phyloP scores from a whole-genome alignment of 768 basidiomycete genomes.

The Leccinum truebloodii region DNA sequence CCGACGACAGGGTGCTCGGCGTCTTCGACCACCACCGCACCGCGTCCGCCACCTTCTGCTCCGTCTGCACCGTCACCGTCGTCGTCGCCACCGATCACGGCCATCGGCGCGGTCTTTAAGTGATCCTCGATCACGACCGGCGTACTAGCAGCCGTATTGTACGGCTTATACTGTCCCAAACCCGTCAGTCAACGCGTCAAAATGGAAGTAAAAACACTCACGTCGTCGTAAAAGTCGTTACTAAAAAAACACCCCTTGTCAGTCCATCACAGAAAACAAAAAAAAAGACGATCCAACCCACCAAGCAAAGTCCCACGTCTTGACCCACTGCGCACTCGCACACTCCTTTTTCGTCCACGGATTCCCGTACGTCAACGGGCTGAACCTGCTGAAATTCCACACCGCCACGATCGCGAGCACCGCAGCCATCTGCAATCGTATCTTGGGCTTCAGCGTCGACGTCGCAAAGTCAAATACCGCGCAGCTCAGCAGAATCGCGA shows the following conservation, averaged over 20 bases:
- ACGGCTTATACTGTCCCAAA: constrained; percentile 41
- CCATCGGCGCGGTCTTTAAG: constrained; percentile 37
- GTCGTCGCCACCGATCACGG: constrained; percentile 50
- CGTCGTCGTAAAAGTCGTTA: constrained; percentile 67
- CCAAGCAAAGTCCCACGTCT: constrained; percentile 97
- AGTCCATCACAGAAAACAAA: neutral
- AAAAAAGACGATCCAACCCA: constrained; percentile 29
- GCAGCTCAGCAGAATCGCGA: constrained; percentile 78
- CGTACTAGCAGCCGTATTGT: constrained; percentile 29
- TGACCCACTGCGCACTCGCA: constrained; percentile 76
- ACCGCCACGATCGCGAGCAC: constrained; percentile 71
- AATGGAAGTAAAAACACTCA: constrained; percentile 36
- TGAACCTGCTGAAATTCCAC: constrained; percentile 78
- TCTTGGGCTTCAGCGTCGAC: constrained; percentile 68
- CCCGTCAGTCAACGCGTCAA: neutral
- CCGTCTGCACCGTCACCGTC: too few relatives aligned
- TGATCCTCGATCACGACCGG: constrained; percentile 39
- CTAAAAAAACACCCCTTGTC: constrained; percentile 33
- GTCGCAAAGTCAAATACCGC: constrained; percentile 85
- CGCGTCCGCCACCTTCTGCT: constrained; percentile 45
- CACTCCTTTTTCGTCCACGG: constrained; percentile 88
- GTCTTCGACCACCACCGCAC: constrained; percentile 55
- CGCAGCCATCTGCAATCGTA: constrained; percentile 79
- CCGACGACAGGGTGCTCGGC: constrained; percentile 7
- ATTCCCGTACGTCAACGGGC: constrained; percentile 80